Evolutionary conservation across 2,329 filamentous ascomycete species (phyloP).

Genomic region (Amauroascus niger): DNA sequence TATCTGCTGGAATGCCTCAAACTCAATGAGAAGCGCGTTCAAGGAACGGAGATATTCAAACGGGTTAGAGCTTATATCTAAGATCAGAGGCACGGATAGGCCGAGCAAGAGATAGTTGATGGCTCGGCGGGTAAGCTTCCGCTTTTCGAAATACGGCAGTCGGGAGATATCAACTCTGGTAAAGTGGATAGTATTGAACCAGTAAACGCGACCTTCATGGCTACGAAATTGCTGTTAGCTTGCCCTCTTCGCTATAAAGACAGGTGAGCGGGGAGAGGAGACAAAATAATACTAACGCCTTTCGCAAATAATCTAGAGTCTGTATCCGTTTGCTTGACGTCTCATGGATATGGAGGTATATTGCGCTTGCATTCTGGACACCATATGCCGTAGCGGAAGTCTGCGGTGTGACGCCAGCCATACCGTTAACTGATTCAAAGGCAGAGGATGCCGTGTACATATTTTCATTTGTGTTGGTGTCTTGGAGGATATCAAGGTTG

Average conservation of each 20-base stretch:
- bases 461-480: neutral
- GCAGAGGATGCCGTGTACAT: slow-evolving; percentile 9
- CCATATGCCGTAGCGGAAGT: slow-evolving; percentile 30
- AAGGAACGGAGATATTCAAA: slow-evolving; percentile 80
- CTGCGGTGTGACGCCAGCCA: slow-evolving; percentile 25
- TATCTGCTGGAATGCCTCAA: slow-evolving; percentile 83
- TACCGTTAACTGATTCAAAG: slow-evolving; percentile 18
- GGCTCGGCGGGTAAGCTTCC: slow-evolving; percentile 77
- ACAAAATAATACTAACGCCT: slow-evolving; percentile 61
- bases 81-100: slow-evolving; percentile 76
- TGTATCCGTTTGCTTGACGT: slow-evolving; percentile 85
- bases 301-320: slow-evolving; percentile 83
- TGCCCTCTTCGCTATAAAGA: neutral
- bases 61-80: slow-evolving; percentile 74
- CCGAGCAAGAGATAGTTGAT: slow-evolving; percentile 91
- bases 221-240: slow-evolving; percentile 38
- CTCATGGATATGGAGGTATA: slow-evolving; percentile 67
- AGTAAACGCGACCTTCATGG: slow-evolving; percentile 89
- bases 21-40: slow-evolving; percentile 77
- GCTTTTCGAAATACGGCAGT: slow-evolving; percentile 75
- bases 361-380: slow-evolving; percentile 44
- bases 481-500: neutral
- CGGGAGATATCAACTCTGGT: slow-evolving; percentile 68
- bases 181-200: slow-evolving; percentile 96
- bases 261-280: neutral